Evolutionary conservation across 345 rosid species (phyloP), one percentile per base, ranked within the genome.

Genomic region (Brassica nigra): DNA sequence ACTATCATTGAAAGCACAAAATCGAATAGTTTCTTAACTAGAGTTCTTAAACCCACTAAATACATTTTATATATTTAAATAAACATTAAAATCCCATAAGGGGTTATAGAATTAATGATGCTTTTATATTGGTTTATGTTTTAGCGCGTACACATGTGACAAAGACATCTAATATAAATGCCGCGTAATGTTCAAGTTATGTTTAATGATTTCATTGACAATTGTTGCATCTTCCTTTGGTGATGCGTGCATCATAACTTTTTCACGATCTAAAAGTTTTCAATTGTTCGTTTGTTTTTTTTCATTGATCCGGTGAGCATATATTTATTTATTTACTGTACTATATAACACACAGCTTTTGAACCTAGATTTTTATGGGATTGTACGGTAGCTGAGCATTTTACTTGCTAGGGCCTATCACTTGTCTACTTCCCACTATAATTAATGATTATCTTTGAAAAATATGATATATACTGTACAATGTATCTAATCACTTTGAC

Each of bases 121-220:
- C 18, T 18, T 18, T 18, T 18, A 18, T 18, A 18, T 18, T 18
- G 18, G 18, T 18, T 44, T 63, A 65, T 0, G 49, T 64, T 64
- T n/a, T 36, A 11, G 37, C 8, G 52, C 0, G 34, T 54, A 18
- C 59, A 44, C 12, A 63, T 15, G 68, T 33, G 70, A 66, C 49
- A 29, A 23, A 27, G 14, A 68, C 44, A 75, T 34, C 8, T 76
- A 57, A 16, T 7, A 42, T 29, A 3, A 68, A 68, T 76, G 47
- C 80, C 27, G 69, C 68, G 74, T 68, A 68, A 76, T 44, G 27
- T 44, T 49, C 0, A 59, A 31, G 74, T 68, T 7, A 62, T 44
- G 69, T 69, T 61, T 61, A 61, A 42, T 68, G 69, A 42, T 42
- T 12, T 68, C 80, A 44, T 76, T 76, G 80, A 76, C 74, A 44